Evolutionary conservation across 306 rosid species (phyloP), one percentile per base, ranked within the genome.

Genomic region (Urtica urens): DNA sequence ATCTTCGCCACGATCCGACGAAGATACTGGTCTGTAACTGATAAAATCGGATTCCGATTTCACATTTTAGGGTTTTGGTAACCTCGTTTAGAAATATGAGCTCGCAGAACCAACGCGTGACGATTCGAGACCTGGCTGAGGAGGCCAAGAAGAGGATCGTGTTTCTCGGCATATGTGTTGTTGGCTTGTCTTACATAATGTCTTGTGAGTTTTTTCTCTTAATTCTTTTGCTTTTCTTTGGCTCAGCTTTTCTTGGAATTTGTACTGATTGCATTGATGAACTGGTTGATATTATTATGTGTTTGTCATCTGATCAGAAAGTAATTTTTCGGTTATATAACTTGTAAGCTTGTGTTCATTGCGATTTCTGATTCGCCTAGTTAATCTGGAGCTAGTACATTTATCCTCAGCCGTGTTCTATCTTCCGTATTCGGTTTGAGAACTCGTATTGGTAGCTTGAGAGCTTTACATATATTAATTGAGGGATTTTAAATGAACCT

Each of bases 101-200:
- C 71, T 25, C 68, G 28, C 81, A 60, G 54, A 85, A 53, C 65
- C 75, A 69, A 63, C 86, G 62, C 46, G 92, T 80, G 23, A 19
- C 68, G 51, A 74, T 71, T 59, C 87, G 87, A 10, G 99, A 90
- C 94, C 94, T 90, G 17, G 82, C 68, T 6, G 99, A 90, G 63
- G 99, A 90, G 67, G 94, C 94, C 12, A 90, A 90, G 85, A 90
- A 85, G 70, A 77, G 95, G 65, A 55, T 90, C 72, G 79, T 90
- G 15, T 60, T 90, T 50, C 76, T 90, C 54, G 66, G 68, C 56
- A 67, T 90, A 40, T 81, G 81, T 71, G 86, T 81, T 6, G 85
- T 90, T 15, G 99, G 99, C 55, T 72, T 90, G 59, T 85, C 99
- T 0, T 90, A 90, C 60, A 72, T 90, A 67, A 90, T 90, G 99